Percentiles rank a stretch among this genome's conserved stretches.
Evolutionary conservation across 345 rosid species (phyloP).

Genomic region (Kandelia obovata): DNA sequence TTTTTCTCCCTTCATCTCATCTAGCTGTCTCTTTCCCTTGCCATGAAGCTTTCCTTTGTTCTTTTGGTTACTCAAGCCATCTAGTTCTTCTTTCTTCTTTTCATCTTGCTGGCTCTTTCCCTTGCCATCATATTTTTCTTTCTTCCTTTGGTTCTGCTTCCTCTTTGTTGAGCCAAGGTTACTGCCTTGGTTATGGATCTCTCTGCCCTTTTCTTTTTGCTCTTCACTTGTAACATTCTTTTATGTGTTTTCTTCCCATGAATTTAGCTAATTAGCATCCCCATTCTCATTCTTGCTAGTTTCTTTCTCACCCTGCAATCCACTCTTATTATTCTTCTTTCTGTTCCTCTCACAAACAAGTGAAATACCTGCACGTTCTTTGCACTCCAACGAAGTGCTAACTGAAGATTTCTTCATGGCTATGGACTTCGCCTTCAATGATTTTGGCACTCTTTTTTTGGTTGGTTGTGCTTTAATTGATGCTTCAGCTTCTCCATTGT

Average conservation of each 20-base stretch:
- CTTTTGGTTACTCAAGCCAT: background rate
- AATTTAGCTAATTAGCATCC: slow-evolving; percentile 20
- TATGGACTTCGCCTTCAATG: slow-evolving; percentile 38
- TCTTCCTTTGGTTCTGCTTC: slow-evolving; percentile 14
- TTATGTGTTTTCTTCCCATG: slow-evolving; percentile 25
- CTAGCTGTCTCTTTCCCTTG: slow-evolving; percentile 14
- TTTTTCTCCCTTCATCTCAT: slow-evolving; percentile 35
- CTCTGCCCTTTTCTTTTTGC: slow-evolving; percentile 17
- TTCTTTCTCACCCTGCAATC: slow-evolving; percentile 15
- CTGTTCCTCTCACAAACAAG: slow-evolving; percentile 15
- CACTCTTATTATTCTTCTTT: slow-evolving; percentile 22
- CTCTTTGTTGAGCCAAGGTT: slow-evolving; percentile 13
- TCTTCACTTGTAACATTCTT: slow-evolving; percentile 15
- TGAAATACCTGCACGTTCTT: slow-evolving; percentile 22
- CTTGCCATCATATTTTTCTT: slow-evolving; percentile 8
- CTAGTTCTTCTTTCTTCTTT: slow-evolving; percentile 20
- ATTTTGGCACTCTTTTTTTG: slow-evolving; percentile 28
- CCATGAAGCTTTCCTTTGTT: slow-evolving; percentile 20
- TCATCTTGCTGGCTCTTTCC: slow-evolving; percentile 12
- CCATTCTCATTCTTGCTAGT: slow-evolving; percentile 12
- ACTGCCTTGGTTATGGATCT: slow-evolving; percentile 18
- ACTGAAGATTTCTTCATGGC: slow-evolving; percentile 39
- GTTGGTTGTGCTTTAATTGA: slow-evolving; percentile 32
- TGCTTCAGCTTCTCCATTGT: slow-evolving; percentile 24
- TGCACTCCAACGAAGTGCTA: slow-evolving; percentile 25